A percentile compares a stretch with the other conserved stretches of the same genome.
phyloP scores from a whole-genome alignment of 163 green algal species.

The Smithsoniella earleae region DNA sequence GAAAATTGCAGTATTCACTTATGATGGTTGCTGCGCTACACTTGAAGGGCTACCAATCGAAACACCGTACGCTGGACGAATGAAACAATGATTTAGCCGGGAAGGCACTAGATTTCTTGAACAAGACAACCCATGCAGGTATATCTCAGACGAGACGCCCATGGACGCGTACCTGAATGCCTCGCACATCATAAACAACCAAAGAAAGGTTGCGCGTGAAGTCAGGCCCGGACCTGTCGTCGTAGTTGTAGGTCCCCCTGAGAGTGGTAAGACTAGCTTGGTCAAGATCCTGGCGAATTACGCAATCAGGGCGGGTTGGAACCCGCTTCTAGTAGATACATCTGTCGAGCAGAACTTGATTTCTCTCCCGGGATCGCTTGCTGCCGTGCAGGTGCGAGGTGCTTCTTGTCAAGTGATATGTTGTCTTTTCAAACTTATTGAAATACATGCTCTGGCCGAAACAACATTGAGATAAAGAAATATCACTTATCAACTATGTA shows the following conservation, averaged over 20 bases:
- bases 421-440: too few relatives aligned
- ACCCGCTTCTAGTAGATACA: slow-evolving; percentile 17
- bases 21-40: slow-evolving; percentile 6
- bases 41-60: slow-evolving; percentile 2
- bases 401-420: not conserved
- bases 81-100: not conserved
- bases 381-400: slow-evolving; percentile 14
- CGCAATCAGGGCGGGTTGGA: slow-evolving; percentile 23
- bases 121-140: not conserved
- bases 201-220: slow-evolving; percentile 3
- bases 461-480: not conserved
- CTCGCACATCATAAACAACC: slow-evolving; percentile 25
- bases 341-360: slow-evolving; percentile 23
- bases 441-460: too few relatives aligned
- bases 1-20: slow-evolving; percentile 25
- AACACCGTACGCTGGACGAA: not conserved
- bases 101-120: too few relatives aligned
- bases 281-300: slow-evolving; percentile 26
- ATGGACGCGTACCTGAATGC: slow-evolving; percentile 28
- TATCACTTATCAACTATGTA: not conserved
- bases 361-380: slow-evolving; percentile 5
- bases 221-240: slow-evolving; percentile 20
- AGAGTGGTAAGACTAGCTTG: not conserved
- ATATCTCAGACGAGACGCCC: slow-evolving; percentile 23
- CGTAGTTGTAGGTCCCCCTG: slow-evolving; percentile 10